Evolutionary conservation across 78 protist species (phyloP).

Genomic region (Dictyostelium brefeldianum): DNA sequence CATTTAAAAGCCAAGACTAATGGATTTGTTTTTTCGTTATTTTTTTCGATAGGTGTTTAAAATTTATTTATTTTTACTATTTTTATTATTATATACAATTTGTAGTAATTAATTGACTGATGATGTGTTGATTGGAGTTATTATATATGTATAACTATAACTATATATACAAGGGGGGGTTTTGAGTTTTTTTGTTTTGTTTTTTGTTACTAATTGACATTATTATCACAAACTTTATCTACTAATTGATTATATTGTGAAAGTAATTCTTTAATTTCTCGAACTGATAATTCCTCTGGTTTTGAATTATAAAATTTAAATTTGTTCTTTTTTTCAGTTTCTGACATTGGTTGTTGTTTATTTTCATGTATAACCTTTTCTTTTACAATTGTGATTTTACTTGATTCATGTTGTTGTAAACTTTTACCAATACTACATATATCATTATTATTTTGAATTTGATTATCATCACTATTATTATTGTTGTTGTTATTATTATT

Average conservation of each 20-base stretch:
- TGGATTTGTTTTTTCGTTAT: no score
- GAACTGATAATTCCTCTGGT: conserved; percentile 65
- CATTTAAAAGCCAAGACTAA: no score
- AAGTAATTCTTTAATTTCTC: conserved; percentile 38
- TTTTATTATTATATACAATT: no score
- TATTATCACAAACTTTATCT: conserved; percentile 13
- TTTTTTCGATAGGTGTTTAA: no score
- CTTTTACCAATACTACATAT: neutral
- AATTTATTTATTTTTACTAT: no score
- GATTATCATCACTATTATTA: neutral
- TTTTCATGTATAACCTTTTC: neutral
- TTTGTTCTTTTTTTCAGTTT: conserved; percentile 1
- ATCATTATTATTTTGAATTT: neutral
- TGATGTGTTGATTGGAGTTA: no score
- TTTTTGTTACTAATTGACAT: no score
- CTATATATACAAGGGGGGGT: no score
- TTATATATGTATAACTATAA: no score
- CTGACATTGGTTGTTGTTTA: conserved; percentile 11
- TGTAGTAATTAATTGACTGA: no score
- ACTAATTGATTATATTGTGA: conserved; percentile 41
- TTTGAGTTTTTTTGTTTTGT: no score
- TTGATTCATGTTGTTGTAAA: conserved; percentile 28
- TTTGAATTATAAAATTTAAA: conserved; percentile 36
- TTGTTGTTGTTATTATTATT: neutral
- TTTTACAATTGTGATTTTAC: neutral